Base-by-base conservation (phyloP, 2,329 filamentous ascomycete genomes). In the Pyrenochaeta sp. region DNA sequence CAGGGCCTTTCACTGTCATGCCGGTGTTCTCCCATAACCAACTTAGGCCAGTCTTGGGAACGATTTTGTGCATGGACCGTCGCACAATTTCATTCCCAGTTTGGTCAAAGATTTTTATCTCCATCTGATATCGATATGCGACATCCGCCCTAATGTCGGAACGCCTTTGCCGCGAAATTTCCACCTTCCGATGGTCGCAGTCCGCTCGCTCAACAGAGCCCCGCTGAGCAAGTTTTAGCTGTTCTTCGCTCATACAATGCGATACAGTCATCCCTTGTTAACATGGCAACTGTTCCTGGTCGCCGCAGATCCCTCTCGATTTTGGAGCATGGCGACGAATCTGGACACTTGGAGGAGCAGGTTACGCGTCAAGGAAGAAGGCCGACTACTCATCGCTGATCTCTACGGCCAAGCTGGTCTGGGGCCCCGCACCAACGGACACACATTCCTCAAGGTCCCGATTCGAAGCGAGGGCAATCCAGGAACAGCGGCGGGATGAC, bases 341-440 rank as follows among this genome's bases (percentile, higher is more conserved):
- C 28, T 54, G 53, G 39, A 48, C 43, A 4, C 47, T 40, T 32
- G 42, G 50, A 47, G 28, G 9, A 61, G 54, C 45, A 56, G 47
- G 52, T 65, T 59, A 56, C 51, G 57, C 66, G 61, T 63, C 46
- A 42, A 56, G 58, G 19, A 32, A 28, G 43, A 36, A 52, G 51
- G 60, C 47, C 55, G 40, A 39, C 15, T 47, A 51, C 59, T 61
- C 56, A 44, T 52, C 59, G 36, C 60, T 52, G 12, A 27, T 44
- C 24, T 60, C 52, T 62, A 53, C 58, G 49, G 50, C 61, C 57
- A 64, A 64, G 58, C 61, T 67, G 64, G 57, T 67, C 61, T 64
- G 67, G 67, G 66, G 67, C 66, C 67, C 67, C 67, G 67, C 67
- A 68, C 52, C 22, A 47, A 28, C 52, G 56, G 48, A 53, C 59